phyloP scores from a whole-genome alignment of 306 rosid species.

The Malus asiatica region DNA sequence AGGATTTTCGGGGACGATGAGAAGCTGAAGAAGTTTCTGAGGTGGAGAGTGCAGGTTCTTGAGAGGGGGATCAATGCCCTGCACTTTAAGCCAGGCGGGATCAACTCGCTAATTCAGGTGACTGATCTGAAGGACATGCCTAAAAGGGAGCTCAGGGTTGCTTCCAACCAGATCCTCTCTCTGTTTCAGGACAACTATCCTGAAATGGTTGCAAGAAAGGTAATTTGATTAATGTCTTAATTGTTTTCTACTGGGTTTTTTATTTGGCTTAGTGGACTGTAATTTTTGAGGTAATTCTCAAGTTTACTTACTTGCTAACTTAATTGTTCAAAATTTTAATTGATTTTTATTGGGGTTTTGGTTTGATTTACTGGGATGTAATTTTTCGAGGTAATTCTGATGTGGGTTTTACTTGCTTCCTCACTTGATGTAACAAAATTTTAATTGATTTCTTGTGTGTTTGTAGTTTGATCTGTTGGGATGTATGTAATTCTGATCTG shows the following conservation, averaged over 20 bases:
- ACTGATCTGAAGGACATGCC: slow-evolving; percentile 99
- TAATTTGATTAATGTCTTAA: background rate
- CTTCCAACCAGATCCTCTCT: slow-evolving; percentile 85
- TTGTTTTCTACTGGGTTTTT: background rate
- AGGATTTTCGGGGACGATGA: slow-evolving; percentile 83
- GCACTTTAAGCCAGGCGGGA: slow-evolving; percentile 85
- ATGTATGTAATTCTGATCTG: background rate
- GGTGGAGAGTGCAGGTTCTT: slow-evolving; percentile 93
- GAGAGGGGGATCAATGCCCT: slow-evolving; percentile 72
- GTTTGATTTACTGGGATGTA: background rate
- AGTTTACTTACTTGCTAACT: background rate
- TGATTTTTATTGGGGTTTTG: too few relatives aligned
- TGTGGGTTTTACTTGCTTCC: background rate
- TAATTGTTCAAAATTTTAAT: background rate
- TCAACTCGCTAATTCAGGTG: slow-evolving; percentile 81
- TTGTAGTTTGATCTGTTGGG: background rate
- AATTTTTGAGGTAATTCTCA: background rate
- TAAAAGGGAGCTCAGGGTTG: slow-evolving; percentile 83
- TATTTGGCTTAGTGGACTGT: background rate
- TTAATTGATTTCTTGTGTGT: too few relatives aligned
- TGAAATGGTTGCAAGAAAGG: slow-evolving; percentile 94
- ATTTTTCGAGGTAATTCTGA: background rate
- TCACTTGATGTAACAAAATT: too few relatives aligned
- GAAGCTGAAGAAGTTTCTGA: slow-evolving; percentile 75
- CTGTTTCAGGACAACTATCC: slow-evolving; percentile 95